Conservation (phyloP, 164 flowering plant species). For the Nelumbo lutea region DNA sequence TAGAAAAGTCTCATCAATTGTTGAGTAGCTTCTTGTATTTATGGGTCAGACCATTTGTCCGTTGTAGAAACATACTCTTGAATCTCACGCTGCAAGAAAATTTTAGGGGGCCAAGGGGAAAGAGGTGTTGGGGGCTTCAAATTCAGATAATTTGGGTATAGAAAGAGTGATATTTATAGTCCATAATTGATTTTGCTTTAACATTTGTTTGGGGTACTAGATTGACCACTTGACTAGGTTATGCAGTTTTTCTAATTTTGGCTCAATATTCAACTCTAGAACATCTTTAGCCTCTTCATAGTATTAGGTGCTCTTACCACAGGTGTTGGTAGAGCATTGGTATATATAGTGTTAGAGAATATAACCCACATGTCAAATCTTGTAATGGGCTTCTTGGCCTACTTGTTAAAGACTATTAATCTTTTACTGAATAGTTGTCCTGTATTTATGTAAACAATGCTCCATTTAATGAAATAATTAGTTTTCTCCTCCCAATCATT, state of each 20-base stretch:
- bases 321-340: conserved; percentile 63
- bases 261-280: conserved; percentile 20
- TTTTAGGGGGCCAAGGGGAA: conserved; percentile 63
- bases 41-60: not conserved
- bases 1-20: not conserved
- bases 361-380: no score
- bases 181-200: conserved; percentile 39
- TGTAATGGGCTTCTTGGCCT: no score
- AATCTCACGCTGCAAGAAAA: not conserved
- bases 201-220: conserved; percentile 56
- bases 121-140: conserved; percentile 90
- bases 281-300: conserved; percentile 23
- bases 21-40: not conserved
- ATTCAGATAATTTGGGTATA: conserved; percentile 81
- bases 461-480: no score
- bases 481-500: no score
- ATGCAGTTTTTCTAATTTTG: conserved; percentile 32
- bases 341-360: conserved; percentile 9
- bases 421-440: no score
- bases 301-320: conserved; percentile 26
- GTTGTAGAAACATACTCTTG: conserved; percentile 3
- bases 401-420: no score
- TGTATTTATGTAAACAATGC: no score
- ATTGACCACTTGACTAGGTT: conserved; percentile 38
- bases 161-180: conserved; percentile 60